Evolutionary conservation across 2,329 filamentous ascomycete genomes (phyloP).

Genomic region (Phoma sp.): DNA sequence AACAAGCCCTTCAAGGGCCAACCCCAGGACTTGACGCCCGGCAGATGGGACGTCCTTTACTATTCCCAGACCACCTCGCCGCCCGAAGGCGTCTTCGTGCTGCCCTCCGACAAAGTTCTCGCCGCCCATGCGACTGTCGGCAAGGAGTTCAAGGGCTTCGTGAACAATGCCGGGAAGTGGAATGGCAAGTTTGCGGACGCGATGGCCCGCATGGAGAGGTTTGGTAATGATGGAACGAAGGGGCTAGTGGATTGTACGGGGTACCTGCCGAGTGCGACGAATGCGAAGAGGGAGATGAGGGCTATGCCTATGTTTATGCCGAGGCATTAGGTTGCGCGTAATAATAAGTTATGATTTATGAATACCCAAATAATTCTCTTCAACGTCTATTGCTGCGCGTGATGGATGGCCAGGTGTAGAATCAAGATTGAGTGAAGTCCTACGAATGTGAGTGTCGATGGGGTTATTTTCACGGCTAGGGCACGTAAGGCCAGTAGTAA

Average conservation of each 20-base stretch:
- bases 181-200: constrained; percentile 41
- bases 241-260: constrained; percentile 32
- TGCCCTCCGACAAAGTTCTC: constrained; percentile 45
- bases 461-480: too few species aligned
- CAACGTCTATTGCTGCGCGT: too few species aligned
- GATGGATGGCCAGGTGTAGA: too few species aligned
- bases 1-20: constrained; percentile 8
- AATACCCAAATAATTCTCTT: too few species aligned
- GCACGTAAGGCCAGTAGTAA: too few species aligned
- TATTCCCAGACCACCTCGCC: constrained; percentile 36
- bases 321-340: neutral
- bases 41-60: constrained; percentile 37
- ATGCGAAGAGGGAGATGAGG: constrained; percentile 26
- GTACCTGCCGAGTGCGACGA: constrained; percentile 25
- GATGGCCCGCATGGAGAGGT: constrained; percentile 30
- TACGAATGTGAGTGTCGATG: too few species aligned
- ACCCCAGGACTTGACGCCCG: constrained; percentile 33
- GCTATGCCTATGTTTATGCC: constrained; percentile 13
- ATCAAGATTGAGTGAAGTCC: too few species aligned
- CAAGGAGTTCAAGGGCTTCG: constrained; percentile 46
- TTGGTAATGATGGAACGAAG: constrained; percentile 23
- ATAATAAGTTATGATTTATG: neutral
- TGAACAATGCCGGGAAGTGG: constrained; percentile 46
- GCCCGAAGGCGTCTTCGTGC: constrained; percentile 31
- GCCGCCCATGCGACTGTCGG: constrained; percentile 37